Base-by-base conservation (phyloP, 1,284 basidiomycete species). In the Limonomyces culmigenus region DNA sequence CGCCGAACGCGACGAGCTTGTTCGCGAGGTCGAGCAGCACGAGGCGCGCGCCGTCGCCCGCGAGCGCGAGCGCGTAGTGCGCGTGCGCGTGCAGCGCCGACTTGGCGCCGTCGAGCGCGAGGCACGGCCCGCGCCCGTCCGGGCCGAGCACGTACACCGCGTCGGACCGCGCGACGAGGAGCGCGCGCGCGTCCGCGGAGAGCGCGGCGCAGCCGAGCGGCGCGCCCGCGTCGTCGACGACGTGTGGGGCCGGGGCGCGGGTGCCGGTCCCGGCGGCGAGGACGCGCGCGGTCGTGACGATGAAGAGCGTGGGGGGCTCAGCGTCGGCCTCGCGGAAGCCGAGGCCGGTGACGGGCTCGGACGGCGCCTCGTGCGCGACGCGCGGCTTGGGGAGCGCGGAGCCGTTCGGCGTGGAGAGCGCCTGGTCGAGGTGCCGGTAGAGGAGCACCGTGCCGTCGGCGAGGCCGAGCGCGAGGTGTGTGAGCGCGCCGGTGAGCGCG, bases 381-480 rank as follows among this genome's bases (percentile, higher is more conserved):
- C 81, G 75, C 4, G 79, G 67, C 58, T 92, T 91, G 0, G 85
- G 85, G 12, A 92, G 56, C 4, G 58, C 59, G 1, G 62, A 67
- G 14, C 54, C 52, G n/a, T n/a, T n/a, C n/a, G n/a, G n/a, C 1
- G 78, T 73, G 10, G 75, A 69, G 16, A 92, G 64, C 1, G 86
- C 87, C 50, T 93, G 87, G 48, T 92, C 79, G 25, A 97, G 65
- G 47, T 95, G 85, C 3, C 87, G 76, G 50, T 91, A 91, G 14
- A 96, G 65, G 4, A 96, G 67, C 4, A 96, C 89, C 0, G 86
- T 86, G n/a, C 93, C 93, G 49, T 97, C 92, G 2, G 79, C 89
- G 8, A 97, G 68, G 5, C 89, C 93, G 29, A 96, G 70, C 3
- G 91, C 83, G 14, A 98, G 70, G 53, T 91, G 84, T 1, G 83